Percentiles rank a stretch among this genome's conserved stretches.
These are phyloP conservation scores for Rubus idaeus DNA, from an alignment of 306 rosid genomes.

Conservation along the genomic window DNA sequence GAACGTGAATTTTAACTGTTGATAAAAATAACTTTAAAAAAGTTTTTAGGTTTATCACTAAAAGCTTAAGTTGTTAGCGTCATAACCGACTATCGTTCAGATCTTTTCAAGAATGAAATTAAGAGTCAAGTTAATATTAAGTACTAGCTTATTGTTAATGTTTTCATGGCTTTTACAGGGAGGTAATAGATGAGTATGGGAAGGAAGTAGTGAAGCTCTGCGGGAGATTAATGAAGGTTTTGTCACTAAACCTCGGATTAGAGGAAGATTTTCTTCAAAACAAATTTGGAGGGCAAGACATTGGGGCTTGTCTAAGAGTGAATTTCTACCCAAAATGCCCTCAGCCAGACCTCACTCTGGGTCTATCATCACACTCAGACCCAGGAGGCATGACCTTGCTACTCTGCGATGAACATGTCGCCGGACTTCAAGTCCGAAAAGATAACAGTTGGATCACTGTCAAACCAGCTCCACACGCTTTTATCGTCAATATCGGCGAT, in stretches of 20 bases:
- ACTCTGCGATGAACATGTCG: constrained; percentile 55
- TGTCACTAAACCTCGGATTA: constrained; percentile 65
- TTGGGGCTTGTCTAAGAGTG: constrained; percentile 85
- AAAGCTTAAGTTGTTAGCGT: too few species aligned
- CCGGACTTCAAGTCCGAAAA: constrained; percentile 80
- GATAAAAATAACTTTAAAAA: background rate
- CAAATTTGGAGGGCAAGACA: constrained; percentile 67
- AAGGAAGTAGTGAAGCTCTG: constrained; percentile 70
- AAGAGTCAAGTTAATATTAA: too few species aligned
- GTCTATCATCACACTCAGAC: constrained; percentile 86
- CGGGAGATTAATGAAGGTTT: constrained; percentile 55
- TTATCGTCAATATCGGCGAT: constrained; percentile 88
- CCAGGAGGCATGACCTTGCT: constrained; percentile 84
- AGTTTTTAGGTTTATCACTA: too few species aligned
- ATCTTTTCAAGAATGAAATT: too few species aligned
- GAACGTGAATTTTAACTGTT: background rate
- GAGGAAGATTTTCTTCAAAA: constrained; percentile 47
- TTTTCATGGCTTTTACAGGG: constrained; percentile 37
- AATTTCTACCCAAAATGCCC: constrained; percentile 86
- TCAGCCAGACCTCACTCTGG: constrained; percentile 68
- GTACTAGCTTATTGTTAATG: too few species aligned
- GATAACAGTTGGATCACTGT: constrained; percentile 68
- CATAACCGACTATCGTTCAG: too few species aligned
- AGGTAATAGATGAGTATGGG: constrained; percentile 81
- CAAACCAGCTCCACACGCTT: constrained; percentile 69